phyloP scores from a whole-genome alignment of 2,329 filamentous ascomycete genomes.

The Madurella fahalii region DNA sequence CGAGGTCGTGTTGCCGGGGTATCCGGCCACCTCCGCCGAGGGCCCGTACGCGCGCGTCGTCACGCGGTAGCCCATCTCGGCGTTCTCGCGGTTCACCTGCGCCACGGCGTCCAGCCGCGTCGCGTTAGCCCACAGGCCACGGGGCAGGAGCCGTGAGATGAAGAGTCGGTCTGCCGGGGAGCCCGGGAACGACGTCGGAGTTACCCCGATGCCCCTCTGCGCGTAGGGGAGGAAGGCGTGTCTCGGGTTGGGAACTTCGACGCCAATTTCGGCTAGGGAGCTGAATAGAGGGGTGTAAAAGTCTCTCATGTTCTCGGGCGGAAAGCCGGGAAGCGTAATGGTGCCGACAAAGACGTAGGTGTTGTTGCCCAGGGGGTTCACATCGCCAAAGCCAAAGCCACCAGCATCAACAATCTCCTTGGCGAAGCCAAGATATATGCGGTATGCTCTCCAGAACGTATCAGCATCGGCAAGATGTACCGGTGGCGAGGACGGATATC shows the following conservation, averaged over 20 bases:
- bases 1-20: background rate
- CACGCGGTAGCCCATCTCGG: background rate
- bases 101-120: background rate
- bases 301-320: background rate
- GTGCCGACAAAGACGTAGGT: constrained; percentile 24
- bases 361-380: constrained; percentile 25
- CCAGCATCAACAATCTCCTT: constrained; percentile 31
- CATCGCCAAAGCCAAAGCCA: constrained; percentile 31
- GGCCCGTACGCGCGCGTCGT: background rate
- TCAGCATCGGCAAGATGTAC: constrained; percentile 4
- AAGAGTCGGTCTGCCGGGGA: background rate
- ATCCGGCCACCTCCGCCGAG: background rate
- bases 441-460: constrained; percentile 30
- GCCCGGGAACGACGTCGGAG: background rate
- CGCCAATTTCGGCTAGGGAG: background rate
- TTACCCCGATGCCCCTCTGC: background rate
- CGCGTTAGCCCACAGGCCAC: background rate
- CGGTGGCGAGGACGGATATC: background rate
- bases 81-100: background rate
- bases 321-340: background rate
- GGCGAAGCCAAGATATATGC: constrained; percentile 32
- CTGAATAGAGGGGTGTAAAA: background rate
- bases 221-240: background rate
- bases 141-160: background rate
- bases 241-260: background rate